Evolutionary conservation across 805 yeast species (phyloP), one percentile per base, ranked within the genome.

Genomic region (Kodamaea restingae): DNA sequence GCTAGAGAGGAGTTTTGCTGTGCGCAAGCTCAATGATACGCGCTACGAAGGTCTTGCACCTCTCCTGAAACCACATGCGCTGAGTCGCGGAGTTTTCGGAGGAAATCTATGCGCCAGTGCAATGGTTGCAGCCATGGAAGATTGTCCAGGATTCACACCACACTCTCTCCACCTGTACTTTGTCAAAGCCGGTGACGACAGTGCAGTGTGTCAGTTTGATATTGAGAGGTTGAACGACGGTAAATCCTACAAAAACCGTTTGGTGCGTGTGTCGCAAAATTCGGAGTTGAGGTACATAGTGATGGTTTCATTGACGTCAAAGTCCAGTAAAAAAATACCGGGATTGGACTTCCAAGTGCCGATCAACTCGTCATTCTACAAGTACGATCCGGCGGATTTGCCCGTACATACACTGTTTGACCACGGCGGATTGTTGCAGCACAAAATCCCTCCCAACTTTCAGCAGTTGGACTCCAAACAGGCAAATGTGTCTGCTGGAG

Each of bases 141-240:
- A 38, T 22, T 30, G 36, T 56, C 41, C 42, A 4, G 63, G 57
- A 3, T 67, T 60, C 45, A 55, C 56, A n/a, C 73, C 73, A 2
- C 69, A 67, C 37, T 65, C 71, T 1, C 49, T 67, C 26, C 72
- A 67, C 42, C 61, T 66, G 14, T 64, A 60, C 41, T 67, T 67
- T 41, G 56, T 65, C 17, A 62, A 63, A 42, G 65, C 67, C 9
- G 69, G 64, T n/a, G 55, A 50, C 38, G 70, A 62, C 39, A 35
- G 45, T 11, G 36, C 29, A 1, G 56, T 56, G 2, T 56, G 68
- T 38, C 50, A 49, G 28, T 65, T 58, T 48, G 51, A 54, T 24
- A 67, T 66, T 8, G 70, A 64, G 36, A 54, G 53, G 21, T 42
- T 61, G n/a, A 58, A 55, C 40, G 58, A 59, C 22, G 70, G 70